Evolutionary conservation across 164 flowering plant genomes (phyloP).

Genomic region (Litsea cubeba): DNA sequence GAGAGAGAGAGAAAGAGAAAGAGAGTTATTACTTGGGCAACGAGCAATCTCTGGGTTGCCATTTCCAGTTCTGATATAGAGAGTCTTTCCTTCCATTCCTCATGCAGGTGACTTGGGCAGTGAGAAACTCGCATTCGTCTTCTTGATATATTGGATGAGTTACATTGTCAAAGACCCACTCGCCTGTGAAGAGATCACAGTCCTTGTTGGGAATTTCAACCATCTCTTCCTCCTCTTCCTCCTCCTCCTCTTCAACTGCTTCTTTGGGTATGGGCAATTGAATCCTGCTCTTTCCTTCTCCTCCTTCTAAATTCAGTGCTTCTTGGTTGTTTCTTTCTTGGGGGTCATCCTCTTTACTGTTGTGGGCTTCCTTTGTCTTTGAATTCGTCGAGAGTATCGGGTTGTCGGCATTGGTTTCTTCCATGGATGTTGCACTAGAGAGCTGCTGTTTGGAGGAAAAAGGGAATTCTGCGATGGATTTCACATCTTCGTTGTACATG

Average conservation of each 20-base stretch:
- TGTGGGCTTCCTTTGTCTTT: constrained; percentile 7
- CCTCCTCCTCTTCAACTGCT: neutral
- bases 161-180: constrained; percentile 78
- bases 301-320: constrained; percentile 9
- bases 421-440: constrained; percentile 8
- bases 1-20: neutral
- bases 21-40: constrained; percentile 39
- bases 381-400: constrained; percentile 3
- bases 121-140: constrained; percentile 80
- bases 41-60: constrained; percentile 89
- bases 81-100: constrained; percentile 86
- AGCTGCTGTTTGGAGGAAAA: constrained; percentile 42
- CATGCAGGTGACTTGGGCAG: constrained; percentile 82
- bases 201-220: constrained; percentile 61
- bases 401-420: neutral
- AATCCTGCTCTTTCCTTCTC: constrained; percentile 13
- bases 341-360: neutral
- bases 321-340: constrained; percentile 17
- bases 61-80: constrained; percentile 81
- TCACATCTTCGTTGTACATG: constrained; percentile 95
- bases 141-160: constrained; percentile 78
- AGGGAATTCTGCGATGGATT: constrained; percentile 87
- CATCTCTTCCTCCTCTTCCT: constrained; percentile 31
- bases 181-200: constrained; percentile 77
- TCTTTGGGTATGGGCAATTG: constrained; percentile 15